phyloP scores from a whole-genome alignment of 805 yeast species.

The Cyberlindnera xishuangbannaensis region DNA sequence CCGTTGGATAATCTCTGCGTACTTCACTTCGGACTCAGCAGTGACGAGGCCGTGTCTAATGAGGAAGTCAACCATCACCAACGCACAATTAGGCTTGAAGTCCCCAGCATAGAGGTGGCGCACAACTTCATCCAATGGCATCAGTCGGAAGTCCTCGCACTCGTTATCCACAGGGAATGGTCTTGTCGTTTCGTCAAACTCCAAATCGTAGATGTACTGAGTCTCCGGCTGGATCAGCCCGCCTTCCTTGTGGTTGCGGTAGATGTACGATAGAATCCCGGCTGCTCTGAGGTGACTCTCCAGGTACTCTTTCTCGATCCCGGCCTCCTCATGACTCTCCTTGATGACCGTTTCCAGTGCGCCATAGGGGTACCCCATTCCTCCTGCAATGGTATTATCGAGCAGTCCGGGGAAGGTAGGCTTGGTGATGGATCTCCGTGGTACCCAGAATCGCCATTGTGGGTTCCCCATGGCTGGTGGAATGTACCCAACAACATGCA shows the following conservation, averaged over 20 bases:
- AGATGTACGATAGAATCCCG: slow-evolving; percentile 70
- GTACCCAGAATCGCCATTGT: slow-evolving; percentile 88
- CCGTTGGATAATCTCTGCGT: slow-evolving; percentile 49
- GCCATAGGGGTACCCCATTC: slow-evolving; percentile 77
- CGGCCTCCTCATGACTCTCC: slow-evolving; percentile 91
- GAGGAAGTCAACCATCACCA: slow-evolving; percentile 75
- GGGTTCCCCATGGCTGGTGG: slow-evolving; percentile 39
- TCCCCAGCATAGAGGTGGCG: slow-evolving; percentile 45
- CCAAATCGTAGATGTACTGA: slow-evolving; percentile 72
- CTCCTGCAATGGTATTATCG: slow-evolving; percentile 95
- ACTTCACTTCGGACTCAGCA: slow-evolving; percentile 61
- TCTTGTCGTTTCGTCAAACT: slow-evolving; percentile 35
- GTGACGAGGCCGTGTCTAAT: slow-evolving; percentile 77
- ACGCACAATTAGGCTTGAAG: slow-evolving; percentile 88
- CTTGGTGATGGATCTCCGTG: slow-evolving; percentile 70
- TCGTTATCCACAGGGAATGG: slow-evolving; percentile 71
- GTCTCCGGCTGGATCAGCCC: slow-evolving; percentile 86
- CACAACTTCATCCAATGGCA: slow-evolving; percentile 54
- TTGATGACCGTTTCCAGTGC: slow-evolving; percentile 72
- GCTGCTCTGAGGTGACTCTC: slow-evolving; percentile 36
- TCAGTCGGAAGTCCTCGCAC: slow-evolving; percentile 63
- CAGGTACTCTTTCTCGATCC: slow-evolving; percentile 51
- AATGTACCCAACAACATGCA: slow-evolving; percentile 78
- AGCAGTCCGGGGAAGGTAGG: slow-evolving; percentile 87
- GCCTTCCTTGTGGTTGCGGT: slow-evolving; percentile 35